These are phyloP conservation scores for Globisporangium megalacanthum DNA, from an alignment of 352 stramenopile genomes.

Conservation along the genomic window DNA sequence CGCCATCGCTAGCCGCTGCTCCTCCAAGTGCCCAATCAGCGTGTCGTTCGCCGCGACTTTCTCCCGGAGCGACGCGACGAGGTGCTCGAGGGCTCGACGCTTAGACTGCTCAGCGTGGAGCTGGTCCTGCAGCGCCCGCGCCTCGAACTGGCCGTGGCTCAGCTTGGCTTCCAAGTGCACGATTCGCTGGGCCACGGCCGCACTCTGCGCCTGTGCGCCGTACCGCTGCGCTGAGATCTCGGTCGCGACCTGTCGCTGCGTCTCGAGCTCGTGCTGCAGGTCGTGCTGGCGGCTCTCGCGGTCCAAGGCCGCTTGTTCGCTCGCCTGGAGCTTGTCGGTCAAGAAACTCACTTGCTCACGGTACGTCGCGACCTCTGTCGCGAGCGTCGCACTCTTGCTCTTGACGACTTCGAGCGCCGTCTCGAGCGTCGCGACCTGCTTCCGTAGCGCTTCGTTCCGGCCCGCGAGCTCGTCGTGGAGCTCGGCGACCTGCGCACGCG, in stretches of 20 bases:
- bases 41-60: conserved; percentile 60
- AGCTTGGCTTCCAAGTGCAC: conserved; percentile 73
- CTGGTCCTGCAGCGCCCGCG: conserved; percentile 56
- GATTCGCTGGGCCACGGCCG: conserved; percentile 67
- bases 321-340: conserved; percentile 60
- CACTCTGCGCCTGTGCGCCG: conserved; percentile 68
- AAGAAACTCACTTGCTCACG: conserved; percentile 78
- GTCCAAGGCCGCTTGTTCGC: conserved; percentile 35
- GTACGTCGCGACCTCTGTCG: conserved; percentile 53
- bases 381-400: conserved; percentile 51
- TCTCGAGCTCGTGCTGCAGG: conserved; percentile 36
- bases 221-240: conserved; percentile 79
- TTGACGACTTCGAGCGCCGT: conserved; percentile 47
- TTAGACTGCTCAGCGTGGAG: conserved; percentile 46
- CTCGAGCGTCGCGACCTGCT: conserved; percentile 47
- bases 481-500: conserved; percentile 42
- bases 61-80: conserved; percentile 58
- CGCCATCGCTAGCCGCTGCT: conserved; percentile 72
- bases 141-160: conserved; percentile 62
- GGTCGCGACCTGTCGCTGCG: conserved; percentile 63
- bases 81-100: conserved; percentile 51
- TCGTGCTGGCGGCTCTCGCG: conserved; percentile 19
- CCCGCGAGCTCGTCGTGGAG: conserved; percentile 51
- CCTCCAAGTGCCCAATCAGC: conserved; percentile 52
- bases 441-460: conserved; percentile 64